Conservation (phyloP, 441 rosid genomes). For the Biscutella auriculata region DNA sequence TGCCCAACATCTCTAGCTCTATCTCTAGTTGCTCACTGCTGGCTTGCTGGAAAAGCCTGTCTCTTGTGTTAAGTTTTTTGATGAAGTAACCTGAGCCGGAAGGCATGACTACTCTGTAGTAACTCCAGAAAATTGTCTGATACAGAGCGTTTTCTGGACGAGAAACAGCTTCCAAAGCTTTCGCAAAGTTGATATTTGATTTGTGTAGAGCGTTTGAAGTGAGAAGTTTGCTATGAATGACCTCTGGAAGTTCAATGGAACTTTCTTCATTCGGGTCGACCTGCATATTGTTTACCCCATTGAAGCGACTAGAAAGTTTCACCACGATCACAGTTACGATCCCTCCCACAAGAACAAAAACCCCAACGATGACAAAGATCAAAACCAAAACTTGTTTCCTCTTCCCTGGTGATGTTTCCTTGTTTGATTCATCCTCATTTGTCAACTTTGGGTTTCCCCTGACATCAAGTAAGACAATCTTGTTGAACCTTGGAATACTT, state of each 20-base stretch:
- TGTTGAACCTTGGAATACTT: constrained; percentile 24
- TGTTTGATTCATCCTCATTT: background rate
- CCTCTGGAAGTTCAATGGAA: constrained; percentile 31
- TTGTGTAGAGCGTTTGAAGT: constrained; percentile 50
- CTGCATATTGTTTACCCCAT: constrained; percentile 33
- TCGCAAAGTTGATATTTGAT: constrained; percentile 53
- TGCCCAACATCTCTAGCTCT: constrained; percentile 60
- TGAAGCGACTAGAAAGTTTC: constrained; percentile 29
- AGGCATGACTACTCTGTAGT: constrained; percentile 63
- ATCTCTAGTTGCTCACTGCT: constrained; percentile 47
- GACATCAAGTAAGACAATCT: constrained; percentile 3
- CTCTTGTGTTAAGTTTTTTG: constrained; percentile 69
- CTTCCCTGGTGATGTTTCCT: background rate
- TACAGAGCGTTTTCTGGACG: constrained; percentile 33
- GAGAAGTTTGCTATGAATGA: constrained; percentile 43
- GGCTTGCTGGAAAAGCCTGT: constrained; percentile 61
- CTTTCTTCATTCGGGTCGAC: constrained; percentile 25
- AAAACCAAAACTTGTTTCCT: constrained; percentile 23
- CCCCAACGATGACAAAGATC: constrained; percentile 26
- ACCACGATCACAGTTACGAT: constrained; percentile 21
- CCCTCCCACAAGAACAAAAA: constrained; percentile 24
- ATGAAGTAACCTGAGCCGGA: constrained; percentile 54
- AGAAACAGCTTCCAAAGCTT: constrained; percentile 53
- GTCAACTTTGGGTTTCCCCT: constrained; percentile 27
- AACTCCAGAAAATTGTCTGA: constrained; percentile 60